A percentile compares a stretch with the other conserved stretches of the same genome.
Evolutionary conservation across 2,329 filamentous ascomycete genomes (phyloP).

Genomic region (Fusarium metavorans): DNA sequence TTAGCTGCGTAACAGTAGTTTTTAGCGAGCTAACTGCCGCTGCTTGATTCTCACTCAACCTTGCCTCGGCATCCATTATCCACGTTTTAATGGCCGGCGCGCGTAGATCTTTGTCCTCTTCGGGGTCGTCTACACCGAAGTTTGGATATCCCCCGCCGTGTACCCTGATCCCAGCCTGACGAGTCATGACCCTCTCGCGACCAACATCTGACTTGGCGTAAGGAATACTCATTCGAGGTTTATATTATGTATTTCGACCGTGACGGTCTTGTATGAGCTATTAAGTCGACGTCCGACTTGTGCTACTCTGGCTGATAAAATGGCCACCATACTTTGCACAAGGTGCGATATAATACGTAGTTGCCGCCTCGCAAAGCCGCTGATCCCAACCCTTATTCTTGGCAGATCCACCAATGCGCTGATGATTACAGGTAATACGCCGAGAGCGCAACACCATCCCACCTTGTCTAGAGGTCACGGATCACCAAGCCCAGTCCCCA

Average conservation of each 20-base stretch:
- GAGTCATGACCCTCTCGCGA: background rate
- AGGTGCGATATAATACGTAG: background rate
- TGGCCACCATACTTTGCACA: background rate
- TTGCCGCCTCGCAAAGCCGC: constrained; percentile 1
- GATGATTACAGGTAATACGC: constrained; percentile 25
- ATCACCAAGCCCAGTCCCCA: background rate
- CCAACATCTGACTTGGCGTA: background rate
- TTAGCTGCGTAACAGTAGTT: background rate
- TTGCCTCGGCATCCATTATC: constrained; percentile 27
- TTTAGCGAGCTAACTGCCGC: background rate
- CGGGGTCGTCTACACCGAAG: constrained; percentile 1
- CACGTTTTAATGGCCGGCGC: constrained; percentile 8
- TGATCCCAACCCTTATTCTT: constrained; percentile 19
- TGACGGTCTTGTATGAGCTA: background rate
- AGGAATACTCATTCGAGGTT: background rate
- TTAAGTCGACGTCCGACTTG: background rate
- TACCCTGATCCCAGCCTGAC: background rate
- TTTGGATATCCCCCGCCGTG: background rate
- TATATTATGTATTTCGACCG: background rate
- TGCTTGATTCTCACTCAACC: constrained; percentile 6
- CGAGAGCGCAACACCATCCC: constrained; percentile 4
- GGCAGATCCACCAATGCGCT: constrained; percentile 30
- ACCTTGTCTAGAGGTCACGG: background rate
- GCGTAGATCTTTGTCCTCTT: constrained; percentile 21
- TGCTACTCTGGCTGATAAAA: background rate